A percentile compares a stretch with the other conserved stretches of the same genome.
These are phyloP conservation scores for Zygoascus flipseniorum DNA, from an alignment of 805 yeast genomes.

Conservation along the genomic window DNA sequence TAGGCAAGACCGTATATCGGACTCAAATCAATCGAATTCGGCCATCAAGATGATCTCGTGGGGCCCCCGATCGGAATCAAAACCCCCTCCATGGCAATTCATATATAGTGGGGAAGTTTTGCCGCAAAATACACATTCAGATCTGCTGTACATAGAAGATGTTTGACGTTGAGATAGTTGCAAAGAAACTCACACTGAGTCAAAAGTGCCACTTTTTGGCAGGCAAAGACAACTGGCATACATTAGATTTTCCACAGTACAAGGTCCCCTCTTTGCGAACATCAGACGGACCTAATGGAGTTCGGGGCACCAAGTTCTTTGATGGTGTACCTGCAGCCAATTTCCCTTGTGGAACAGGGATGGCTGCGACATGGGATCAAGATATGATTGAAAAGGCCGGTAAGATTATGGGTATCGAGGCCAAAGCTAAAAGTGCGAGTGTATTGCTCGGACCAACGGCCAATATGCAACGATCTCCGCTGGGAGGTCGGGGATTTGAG, in stretches of 20 bases:
- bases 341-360: constrained; percentile 51
- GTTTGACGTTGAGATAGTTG: background rate
- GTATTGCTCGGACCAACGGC: constrained; percentile 42
- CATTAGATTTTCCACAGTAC: constrained; percentile 32
- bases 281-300: constrained; percentile 57
- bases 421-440: constrained; percentile 44
- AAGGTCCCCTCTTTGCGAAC: constrained; percentile 40
- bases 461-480: constrained; percentile 50
- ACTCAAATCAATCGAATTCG: too few species aligned
- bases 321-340: constrained; percentile 47
- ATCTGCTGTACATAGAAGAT: background rate
- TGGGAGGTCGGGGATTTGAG: constrained; percentile 57
- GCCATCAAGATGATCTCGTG: too few species aligned
- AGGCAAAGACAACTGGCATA: constrained; percentile 36
- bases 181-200: background rate
- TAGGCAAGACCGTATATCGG: too few species aligned
- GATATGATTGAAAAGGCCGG: constrained; percentile 43
- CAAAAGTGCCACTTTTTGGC: background rate
- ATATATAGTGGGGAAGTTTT: too few species aligned
- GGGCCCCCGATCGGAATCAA: too few species aligned
- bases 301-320: constrained; percentile 49
- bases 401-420: constrained; percentile 44
- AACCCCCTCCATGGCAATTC: too few species aligned
- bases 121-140: too few species aligned
- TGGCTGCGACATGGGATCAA: constrained; percentile 49